Evolutionary conservation across 2,329 filamentous ascomycete genomes (phyloP), one percentile per base, ranked within the genome.

Genomic region (Tolypocladium ophioglossoides): DNA sequence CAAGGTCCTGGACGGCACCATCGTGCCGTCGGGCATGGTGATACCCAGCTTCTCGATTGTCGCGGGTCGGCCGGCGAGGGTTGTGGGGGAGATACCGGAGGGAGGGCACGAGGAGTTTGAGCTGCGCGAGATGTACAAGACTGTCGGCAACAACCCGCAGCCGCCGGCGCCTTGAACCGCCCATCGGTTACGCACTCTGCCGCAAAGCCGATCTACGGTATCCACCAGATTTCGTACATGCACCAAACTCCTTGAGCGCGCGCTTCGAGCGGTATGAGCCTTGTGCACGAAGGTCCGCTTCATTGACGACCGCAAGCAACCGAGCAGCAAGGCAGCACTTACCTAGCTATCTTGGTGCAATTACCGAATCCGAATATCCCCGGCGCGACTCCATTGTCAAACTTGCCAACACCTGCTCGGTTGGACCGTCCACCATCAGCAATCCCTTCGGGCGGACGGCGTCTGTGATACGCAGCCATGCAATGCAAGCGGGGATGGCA

Each of bases 21-120:
- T 96, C 4, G 81, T 99, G 7, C 88, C 94, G 2, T 78, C 87
- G 0, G 87, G 90, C 57, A 95, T 95, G 85, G 89, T 97, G 27
- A 87, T 97, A 54, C 91, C 92, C 1, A 91, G 90, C 66, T 95
- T 94, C 68, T 91, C 86, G 54, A 82, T 97, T 54, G 91, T 99
- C n/a, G 92, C 86, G 0, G 91, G 91, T 0, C 77, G 82, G 65
- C 91, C 91, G 1, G 91, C 85, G 0, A 77, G 86, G 54, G 86
- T 95, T 50, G 79, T 95, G 4, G 90, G 88, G 1, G 90, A 95
- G 72, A 79, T 95, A 2, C 83, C 84, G 0, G 86, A 90, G 65
- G 87, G 88, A 1, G 82, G 78, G 0, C 74, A 81, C 52, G 82
- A 86, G 52, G 77, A 78, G 6, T 84, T 86, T 65, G 82, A 85